Evolutionary conservation across 371 early-diverging fungal species (phyloP).

Genomic region (Entomophthora muscae): DNA sequence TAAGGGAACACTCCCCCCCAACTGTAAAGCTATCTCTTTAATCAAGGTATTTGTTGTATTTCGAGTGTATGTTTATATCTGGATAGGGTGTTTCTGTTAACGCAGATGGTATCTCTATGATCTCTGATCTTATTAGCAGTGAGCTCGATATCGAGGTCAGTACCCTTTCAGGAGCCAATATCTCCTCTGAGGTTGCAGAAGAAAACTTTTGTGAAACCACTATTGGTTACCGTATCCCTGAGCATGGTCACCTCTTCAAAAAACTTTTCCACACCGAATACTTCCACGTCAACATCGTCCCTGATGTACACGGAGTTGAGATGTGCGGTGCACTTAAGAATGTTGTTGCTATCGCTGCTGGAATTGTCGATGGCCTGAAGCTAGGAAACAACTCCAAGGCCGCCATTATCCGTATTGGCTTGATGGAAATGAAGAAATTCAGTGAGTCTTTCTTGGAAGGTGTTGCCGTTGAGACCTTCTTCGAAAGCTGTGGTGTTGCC

Average conservation of each 20-base stretch:
- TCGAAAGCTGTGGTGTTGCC: conserved; percentile 92
- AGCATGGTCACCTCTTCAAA: conserved; percentile 44
- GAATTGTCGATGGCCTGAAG: conserved; percentile 67
- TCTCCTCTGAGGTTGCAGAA: conserved; percentile 91
- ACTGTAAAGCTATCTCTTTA: conserved; percentile 79
- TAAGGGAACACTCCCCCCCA: conserved; percentile 41
- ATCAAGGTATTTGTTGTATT: conserved; percentile 85
- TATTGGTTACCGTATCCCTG: conserved; percentile 48
- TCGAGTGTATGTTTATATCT: conserved; percentile 12
- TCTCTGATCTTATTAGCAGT: conserved; percentile 74
- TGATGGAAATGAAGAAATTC: conserved; percentile 93
- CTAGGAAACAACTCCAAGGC: conserved; percentile 91
- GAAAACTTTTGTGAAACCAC: conserved; percentile 94
- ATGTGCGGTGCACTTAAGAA: conserved; percentile 98
- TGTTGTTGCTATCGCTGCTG: conserved; percentile 95
- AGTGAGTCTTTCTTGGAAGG: conserved; percentile 57
- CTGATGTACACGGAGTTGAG: conserved; percentile 86
- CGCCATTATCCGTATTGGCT: conserved; percentile 89
- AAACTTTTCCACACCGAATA: conserved; percentile 73
- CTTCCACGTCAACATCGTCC: conserved; percentile 67
- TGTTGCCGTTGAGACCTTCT: conserved; percentile 74
- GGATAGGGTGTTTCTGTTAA: conserved; percentile 6
- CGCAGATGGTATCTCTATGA: conserved; percentile 46
- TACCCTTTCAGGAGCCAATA: conserved; percentile 96
- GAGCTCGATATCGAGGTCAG: conserved; percentile 55